These are phyloP conservation scores for Trichosanthes truncata DNA, from an alignment of 306 rosid species.

Conservation along the genomic window DNA sequence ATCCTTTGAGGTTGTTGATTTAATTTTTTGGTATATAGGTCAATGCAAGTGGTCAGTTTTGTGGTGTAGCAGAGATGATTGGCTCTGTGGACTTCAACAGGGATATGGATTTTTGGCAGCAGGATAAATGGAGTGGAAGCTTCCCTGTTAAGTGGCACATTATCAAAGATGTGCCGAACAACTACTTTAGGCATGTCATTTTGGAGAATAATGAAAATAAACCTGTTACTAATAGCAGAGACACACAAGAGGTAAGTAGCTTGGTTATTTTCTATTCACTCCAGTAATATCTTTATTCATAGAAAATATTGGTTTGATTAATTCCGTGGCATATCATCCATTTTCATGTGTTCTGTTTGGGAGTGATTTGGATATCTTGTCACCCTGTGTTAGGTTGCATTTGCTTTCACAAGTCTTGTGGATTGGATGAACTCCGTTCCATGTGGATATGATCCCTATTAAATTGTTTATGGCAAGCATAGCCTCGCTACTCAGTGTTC, in stretches of 20 bases:
- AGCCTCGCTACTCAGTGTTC: neutral
- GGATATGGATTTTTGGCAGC: conserved; percentile 99
- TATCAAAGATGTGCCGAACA: conserved; percentile 73
- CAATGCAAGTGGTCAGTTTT: conserved; percentile 91
- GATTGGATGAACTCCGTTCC: neutral
- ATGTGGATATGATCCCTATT: neutral
- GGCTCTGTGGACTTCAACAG: conserved; percentile 67
- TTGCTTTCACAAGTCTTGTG: neutral
- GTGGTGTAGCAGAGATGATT: conserved; percentile 84
- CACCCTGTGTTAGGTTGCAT: neutral
- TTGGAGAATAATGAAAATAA: conserved; percentile 88
- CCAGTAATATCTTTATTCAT: no score
- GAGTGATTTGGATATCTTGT: neutral
- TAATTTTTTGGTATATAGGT: conserved; percentile 36
- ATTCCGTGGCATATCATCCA: neutral
- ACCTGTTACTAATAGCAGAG: conserved; percentile 97
- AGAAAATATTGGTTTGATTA: neutral
- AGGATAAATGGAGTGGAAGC: conserved; percentile 96
- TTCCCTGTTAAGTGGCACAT: conserved; percentile 93
- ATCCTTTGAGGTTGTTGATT: neutral
- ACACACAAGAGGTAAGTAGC: conserved; percentile 73
- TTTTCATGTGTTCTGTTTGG: neutral
- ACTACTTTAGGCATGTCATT: conserved; percentile 72
- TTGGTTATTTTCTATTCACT: neutral
- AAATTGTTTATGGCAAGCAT: neutral